Evolutionary conservation across 2,329 filamentous ascomycete genomes (phyloP), one percentile per base, ranked within the genome.

Genomic region (Colletotrichum ledebouriae): DNA sequence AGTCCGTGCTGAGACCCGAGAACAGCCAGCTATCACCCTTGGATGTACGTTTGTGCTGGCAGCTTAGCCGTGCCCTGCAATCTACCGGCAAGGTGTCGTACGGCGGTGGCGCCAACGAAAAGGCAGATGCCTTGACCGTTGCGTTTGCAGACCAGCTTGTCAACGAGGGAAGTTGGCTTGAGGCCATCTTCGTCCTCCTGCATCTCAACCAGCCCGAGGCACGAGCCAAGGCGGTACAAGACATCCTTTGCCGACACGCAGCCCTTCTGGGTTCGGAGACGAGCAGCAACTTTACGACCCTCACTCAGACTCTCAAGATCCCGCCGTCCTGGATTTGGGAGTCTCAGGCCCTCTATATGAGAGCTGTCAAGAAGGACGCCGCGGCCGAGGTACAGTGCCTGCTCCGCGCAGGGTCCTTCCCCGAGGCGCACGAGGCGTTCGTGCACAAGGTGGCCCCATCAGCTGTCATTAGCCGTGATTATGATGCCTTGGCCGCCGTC

Each of bases 391-490:
- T 95, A 10, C 86, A 91, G 62, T 96, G 90, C 74, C 89, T 99
- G 12, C 86, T 98, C 67, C 89, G 89, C 56, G 95, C 94, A 2
- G 86, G 87, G 44, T 89, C 92, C 47, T 92, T 90, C 78, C 85
- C 89, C 34, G 93, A 96, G 76, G 96, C 96, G 0, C 96, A 98
- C 79, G 87, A 89, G 33, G 93, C 95, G 1, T 90, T 99, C 61
- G 88, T 92, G 69, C 88, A 89, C 71, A 87, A 91, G 71, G 94
- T 98, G 34, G 96, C 93, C 0, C 96, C 96, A 0, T 85, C 86
- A 33, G 89, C 93, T 11, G 87, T 99, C 71, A 92, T 99, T 69
- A 92, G 93, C 75, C 90, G 91, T 49, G 91, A 98, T 76, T 95
- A 93, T 74, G 85, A 87, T 20, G 86, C 85, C 2, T 83, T 98